These are phyloP conservation scores for Ensete ventricosum DNA, from an alignment of 176 grass and related monocot species.

Conservation along the genomic window DNA sequence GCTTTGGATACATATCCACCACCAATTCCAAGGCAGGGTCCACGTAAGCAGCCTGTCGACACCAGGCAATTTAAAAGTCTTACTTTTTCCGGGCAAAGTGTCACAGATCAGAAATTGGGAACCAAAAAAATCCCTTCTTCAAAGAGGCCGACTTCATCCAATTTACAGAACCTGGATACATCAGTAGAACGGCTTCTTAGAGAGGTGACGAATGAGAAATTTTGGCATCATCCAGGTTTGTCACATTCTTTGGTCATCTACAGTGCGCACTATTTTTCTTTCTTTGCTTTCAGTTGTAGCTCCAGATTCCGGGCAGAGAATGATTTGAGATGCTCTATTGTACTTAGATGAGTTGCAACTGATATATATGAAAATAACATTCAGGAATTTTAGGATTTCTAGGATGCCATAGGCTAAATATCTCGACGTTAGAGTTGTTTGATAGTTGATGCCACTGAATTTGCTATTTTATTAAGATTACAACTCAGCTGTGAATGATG, in stretches of 20 bases:
- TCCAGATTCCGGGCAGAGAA: background rate
- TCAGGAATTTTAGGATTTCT: background rate
- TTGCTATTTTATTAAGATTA: background rate
- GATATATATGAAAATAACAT: background rate
- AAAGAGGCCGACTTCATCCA: constrained; percentile 65
- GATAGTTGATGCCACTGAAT: background rate
- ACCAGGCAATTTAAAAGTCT: constrained; percentile 48
- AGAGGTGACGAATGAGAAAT: constrained; percentile 91
- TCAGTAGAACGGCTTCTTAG: constrained; percentile 88
- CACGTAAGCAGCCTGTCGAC: constrained; percentile 46
- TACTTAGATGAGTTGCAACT: background rate
- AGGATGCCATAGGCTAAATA: background rate
- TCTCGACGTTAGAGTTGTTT: background rate
- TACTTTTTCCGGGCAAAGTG: constrained; percentile 34
- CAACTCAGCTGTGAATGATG: no score
- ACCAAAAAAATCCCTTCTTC: constrained; percentile 70
- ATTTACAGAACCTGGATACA: constrained; percentile 57
- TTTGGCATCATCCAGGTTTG: constrained; percentile 95
- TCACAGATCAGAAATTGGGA: constrained; percentile 52
- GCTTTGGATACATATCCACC: constrained; percentile 34
- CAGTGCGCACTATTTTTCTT: background rate
- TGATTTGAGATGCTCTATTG: background rate
- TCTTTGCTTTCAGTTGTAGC: background rate
- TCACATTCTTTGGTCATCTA: background rate
- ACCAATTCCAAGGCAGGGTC: constrained; percentile 40